Conservation (phyloP, 139 green algal genomes). For the Monoraphidium neglectum region DNA sequence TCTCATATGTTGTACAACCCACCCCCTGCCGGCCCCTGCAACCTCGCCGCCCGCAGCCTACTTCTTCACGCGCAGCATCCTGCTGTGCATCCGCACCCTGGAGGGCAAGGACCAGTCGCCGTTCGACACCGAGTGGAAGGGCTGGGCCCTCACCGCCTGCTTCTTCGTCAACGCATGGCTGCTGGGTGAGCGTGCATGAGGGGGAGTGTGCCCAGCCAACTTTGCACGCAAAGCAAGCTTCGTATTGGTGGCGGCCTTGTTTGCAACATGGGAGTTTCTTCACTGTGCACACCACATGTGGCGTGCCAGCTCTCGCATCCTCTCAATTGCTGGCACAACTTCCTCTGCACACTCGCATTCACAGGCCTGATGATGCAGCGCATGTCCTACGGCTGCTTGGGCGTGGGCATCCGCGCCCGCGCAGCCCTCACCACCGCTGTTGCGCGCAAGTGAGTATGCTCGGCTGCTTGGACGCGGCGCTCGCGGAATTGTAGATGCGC, state of each 20-base stretch:
- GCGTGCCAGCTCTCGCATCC: background rate
- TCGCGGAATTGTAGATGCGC: too few relatives aligned
- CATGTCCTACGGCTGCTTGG: constrained; percentile 64
- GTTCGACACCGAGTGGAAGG: constrained; percentile 31
- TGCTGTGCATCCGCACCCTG: constrained; percentile 48
- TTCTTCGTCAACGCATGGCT: constrained; percentile 67
- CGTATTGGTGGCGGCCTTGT: background rate
- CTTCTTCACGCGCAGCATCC: constrained; percentile 69
- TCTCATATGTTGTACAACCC: background rate
- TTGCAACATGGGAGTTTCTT: background rate
- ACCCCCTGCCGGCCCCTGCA: background rate
- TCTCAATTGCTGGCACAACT: background rate
- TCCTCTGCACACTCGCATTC: background rate
- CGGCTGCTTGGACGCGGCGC: too few relatives aligned
- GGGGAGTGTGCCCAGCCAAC: background rate
- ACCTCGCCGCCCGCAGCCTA: constrained; percentile 47
- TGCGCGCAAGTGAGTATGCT: constrained; percentile 62
- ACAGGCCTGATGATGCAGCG: constrained; percentile 62
- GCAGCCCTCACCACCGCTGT: constrained; percentile 56
- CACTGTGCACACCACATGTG: background rate
- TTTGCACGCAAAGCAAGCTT: background rate
- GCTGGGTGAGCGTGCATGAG: constrained; percentile 35
- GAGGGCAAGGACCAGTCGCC: constrained; percentile 35
- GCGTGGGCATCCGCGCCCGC: constrained; percentile 47
- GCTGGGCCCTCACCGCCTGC: constrained; percentile 55